Percentiles rank a stretch among this genome's conserved stretches.
Evolutionary conservation across 2,329 filamentous ascomycete species (phyloP).

Genomic region (Trichoderma sp.): DNA sequence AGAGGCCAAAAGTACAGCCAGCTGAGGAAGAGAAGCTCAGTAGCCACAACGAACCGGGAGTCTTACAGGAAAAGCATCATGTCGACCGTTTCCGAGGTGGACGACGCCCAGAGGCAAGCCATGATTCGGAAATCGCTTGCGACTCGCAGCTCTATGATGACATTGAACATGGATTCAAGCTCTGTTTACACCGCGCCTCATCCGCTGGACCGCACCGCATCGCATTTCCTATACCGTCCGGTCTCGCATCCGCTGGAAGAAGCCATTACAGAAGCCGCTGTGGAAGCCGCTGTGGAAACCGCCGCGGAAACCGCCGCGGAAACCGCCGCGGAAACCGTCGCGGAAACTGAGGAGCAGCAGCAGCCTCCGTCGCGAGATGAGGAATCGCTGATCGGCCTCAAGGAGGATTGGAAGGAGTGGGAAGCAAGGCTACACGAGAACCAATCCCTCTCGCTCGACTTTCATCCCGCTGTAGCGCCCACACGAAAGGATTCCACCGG

Average conservation of each 20-base stretch:
- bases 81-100: slow-evolving; percentile 7
- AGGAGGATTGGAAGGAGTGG: slow-evolving; percentile 39
- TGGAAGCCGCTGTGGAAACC: no score
- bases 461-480: slow-evolving; percentile 26
- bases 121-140: slow-evolving; percentile 19
- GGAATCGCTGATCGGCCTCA: slow-evolving; percentile 22
- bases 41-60: neutral
- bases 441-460: slow-evolving; percentile 27
- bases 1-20: neutral
- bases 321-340: neutral
- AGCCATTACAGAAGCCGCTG: neutral
- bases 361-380: slow-evolving; percentile 9
- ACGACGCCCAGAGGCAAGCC: slow-evolving; percentile 13
- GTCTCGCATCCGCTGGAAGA: neutral
- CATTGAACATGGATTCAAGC: neutral
- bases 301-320: neutral
- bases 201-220: neutral
- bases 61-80: slow-evolving; percentile 13
- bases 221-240: neutral
- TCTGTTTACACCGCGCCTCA: neutral
- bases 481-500: neutral
- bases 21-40: neutral
- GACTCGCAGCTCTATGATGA: slow-evolving; percentile 8
- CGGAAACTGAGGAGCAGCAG: neutral
- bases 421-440: slow-evolving; percentile 36